Evolutionary conservation across 2,329 filamentous ascomycete species (phyloP), one percentile per base, ranked within the genome.

Genomic region (Phialophora verrucosa): DNA sequence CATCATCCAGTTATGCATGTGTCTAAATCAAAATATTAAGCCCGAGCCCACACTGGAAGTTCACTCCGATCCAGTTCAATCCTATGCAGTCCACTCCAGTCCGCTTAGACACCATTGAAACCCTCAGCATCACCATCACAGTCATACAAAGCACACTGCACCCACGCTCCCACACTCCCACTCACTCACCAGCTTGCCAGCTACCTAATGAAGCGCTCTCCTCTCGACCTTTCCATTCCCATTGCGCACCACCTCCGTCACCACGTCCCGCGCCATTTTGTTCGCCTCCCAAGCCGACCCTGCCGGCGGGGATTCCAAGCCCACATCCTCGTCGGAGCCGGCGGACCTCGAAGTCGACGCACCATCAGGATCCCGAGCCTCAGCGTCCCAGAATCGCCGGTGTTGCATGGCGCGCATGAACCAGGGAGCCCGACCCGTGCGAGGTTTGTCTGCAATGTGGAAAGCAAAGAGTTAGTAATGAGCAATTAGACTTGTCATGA

Each of bases 401-500:
- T 35, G 42, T 25, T 25, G 38, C 27, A 25, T 5, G 25, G 35
- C 23, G 35, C 31, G 31, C 29, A 59, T 17, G 23, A 38, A 51
- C 49, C 49, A 27, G 23, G 58, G 25, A 50, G 23, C 25, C 1
- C 38, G 29, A 14, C 58, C 58, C 7, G 56, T 23, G n/a, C 35
- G 56, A 27, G 49, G 49, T 0, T 88, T 51, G 23, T 51, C 49
- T 51, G 49, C 10, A 4, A 4, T 8, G 32, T 35, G 32, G 4
- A 35, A 35, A 12, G 10, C 10, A 12, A 12, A 35, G 32, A 35
- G 31, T 32, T 11, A 32, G 31, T 8, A 6, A 31, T n/a, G n/a
- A n/a, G n/a, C n/a, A n/a, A n/a, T n/a, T n/a, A n/a, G n/a, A n/a
- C n/a, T n/a, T n/a, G n/a, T n/a, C n/a, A n/a, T n/a, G n/a, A n/a